Conservation (phyloP, 352 stramenopile species). For the Blastocystis sp. region DNA sequence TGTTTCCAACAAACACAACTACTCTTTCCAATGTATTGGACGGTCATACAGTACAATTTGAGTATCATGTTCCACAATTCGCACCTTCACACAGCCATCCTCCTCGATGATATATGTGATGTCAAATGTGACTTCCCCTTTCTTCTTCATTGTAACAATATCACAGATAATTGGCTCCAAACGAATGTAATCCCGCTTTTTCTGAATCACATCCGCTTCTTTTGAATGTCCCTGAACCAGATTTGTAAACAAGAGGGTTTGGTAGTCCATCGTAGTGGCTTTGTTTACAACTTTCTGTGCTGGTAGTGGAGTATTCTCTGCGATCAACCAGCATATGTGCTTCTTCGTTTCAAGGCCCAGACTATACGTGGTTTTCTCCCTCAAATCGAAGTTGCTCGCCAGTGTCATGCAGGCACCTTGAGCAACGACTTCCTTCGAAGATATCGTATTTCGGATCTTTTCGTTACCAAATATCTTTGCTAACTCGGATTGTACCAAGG, state of each 20-base stretch:
- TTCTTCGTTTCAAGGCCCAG: background rate
- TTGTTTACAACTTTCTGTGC: background rate
- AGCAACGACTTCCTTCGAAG: slow-evolving; percentile 95
- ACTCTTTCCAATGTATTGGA: background rate
- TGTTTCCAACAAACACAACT: background rate
- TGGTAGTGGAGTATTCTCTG: background rate
- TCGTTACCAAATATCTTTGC: slow-evolving; percentile 97
- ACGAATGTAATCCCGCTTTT: background rate
- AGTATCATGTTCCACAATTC: background rate
- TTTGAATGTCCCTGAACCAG: background rate
- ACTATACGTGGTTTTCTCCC: background rate
- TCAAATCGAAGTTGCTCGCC: background rate
- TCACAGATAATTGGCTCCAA: background rate
- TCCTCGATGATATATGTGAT: background rate
- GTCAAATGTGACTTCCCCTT: background rate
- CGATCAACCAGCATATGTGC: background rate
- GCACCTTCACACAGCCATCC: background rate
- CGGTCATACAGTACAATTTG: background rate
- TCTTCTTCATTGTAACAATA: background rate
- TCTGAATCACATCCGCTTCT: background rate
- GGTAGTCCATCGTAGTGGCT: background rate
- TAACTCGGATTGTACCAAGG: slow-evolving; percentile 89
- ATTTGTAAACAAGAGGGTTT: background rate
- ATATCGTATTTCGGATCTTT: slow-evolving; percentile 80
- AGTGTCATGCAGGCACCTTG: slow-evolving; percentile 77